Conservation (phyloP, 2,329 filamentous ascomycete genomes). For the Diplodia seriata region DNA sequence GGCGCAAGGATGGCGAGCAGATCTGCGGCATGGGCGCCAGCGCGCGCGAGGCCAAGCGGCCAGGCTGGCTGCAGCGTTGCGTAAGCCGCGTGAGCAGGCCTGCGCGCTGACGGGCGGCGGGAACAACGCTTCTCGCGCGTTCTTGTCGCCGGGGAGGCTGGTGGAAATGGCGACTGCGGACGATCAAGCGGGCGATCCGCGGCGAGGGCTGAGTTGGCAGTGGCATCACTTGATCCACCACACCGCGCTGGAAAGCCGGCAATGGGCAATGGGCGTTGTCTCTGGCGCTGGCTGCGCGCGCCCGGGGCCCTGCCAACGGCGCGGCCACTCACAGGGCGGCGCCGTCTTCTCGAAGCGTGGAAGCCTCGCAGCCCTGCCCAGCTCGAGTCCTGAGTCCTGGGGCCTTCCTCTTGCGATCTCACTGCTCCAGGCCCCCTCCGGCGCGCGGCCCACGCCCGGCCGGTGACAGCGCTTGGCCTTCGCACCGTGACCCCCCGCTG, state of each 20-base stretch:
- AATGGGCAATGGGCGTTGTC: neutral
- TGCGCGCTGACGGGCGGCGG: neutral
- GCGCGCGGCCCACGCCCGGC: conserved; percentile 4
- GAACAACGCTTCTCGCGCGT: neutral
- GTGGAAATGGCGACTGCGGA: conserved; percentile 8
- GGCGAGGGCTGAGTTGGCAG: conserved; percentile 1
- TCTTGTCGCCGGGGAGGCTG: neutral
- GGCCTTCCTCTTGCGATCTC: neutral
- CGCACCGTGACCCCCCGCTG: conserved; percentile 10
- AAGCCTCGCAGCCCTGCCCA: neutral
- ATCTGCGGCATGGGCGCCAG: conserved; percentile 23
- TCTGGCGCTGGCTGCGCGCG: neutral
- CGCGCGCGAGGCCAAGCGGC: conserved; percentile 1
- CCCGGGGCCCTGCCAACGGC: neutral
- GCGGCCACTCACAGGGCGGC: neutral
- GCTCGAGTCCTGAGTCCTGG: neutral
- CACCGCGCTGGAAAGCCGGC: neutral
- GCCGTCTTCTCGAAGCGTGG: conserved; percentile 1
- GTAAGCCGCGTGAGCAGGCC: conserved; percentile 4
- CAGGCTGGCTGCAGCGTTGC: conserved; percentile 6
- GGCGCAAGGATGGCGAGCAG: conserved; percentile 13
- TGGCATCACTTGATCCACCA: conserved; percentile 1
- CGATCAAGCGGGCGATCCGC: conserved; percentile 12
- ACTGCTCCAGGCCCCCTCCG: conserved; percentile 3
- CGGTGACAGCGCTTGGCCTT: conserved; percentile 6